A percentile compares a stretch with the other conserved stretches of the same genome.
phyloP scores from a whole-genome alignment of 192 early-diverging fungal genomes.

The Coemansia reversa region DNA sequence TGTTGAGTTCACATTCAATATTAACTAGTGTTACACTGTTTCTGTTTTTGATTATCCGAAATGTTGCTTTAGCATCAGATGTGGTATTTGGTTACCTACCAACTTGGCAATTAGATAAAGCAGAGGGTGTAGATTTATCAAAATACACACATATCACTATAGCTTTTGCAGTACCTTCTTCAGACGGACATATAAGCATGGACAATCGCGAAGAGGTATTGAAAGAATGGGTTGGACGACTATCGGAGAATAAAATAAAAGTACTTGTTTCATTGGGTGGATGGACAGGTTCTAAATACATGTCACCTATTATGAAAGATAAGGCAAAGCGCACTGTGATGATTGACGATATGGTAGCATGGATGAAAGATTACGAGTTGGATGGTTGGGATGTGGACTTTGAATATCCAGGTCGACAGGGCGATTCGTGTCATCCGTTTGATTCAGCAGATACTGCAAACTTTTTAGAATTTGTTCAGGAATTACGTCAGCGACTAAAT shows the following conservation, averaged over 20 bases:
- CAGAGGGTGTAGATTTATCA: conserved; percentile 42
- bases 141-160: conserved; percentile 71
- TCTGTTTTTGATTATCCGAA: neutral
- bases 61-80: neutral
- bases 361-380: conserved; percentile 52
- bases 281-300: conserved; percentile 64
- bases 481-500: conserved; percentile 57
- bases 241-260: conserved; percentile 54
- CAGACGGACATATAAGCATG: conserved; percentile 34
- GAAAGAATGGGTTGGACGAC: conserved; percentile 45
- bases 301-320: conserved; percentile 57
- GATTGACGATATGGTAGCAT: conserved; percentile 55
- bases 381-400: conserved; percentile 72
- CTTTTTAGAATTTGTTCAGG: conserved; percentile 60
- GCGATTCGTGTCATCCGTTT: conserved; percentile 39
- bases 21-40: neutral
- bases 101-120: conserved; percentile 45
- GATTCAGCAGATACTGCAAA: conserved; percentile 64
- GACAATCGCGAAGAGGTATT: conserved; percentile 37
- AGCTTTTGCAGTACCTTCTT: conserved; percentile 59
- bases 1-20: neutral
- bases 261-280: conserved; percentile 68
- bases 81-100: conserved; percentile 54
- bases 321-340: conserved; percentile 44
- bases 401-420: conserved; percentile 65